Percentiles rank a stretch among this genome's conserved stretches.
phyloP scores from a whole-genome alignment of 2,329 filamentous ascomycete species.

The Cryphonectria japonica region DNA sequence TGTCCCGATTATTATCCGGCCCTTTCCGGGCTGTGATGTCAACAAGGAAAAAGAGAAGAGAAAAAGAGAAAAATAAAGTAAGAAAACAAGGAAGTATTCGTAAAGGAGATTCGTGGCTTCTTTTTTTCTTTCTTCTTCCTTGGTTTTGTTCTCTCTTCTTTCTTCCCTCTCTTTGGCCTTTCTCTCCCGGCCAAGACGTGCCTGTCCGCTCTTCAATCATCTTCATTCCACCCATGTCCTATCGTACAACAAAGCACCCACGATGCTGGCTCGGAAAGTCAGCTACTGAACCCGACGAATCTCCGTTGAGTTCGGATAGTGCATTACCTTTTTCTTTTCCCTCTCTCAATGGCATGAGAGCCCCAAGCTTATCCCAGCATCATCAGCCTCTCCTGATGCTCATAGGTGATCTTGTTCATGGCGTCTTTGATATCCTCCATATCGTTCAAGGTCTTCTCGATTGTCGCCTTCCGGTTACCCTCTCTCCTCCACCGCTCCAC shows the following conservation, averaged over 20 bases:
- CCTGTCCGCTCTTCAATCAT: background rate
- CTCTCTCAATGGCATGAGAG: background rate
- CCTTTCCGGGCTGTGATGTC: background rate
- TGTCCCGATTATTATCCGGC: background rate
- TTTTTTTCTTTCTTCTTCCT: background rate
- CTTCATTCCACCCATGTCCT: background rate
- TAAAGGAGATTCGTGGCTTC: background rate
- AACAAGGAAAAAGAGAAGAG: background rate
- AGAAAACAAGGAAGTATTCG: too few relatives aligned
- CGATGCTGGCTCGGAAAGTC: background rate
- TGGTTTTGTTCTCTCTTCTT: background rate
- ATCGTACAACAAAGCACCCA: slow-evolving; percentile 6
- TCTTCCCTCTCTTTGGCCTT: background rate
- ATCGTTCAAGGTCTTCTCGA: slow-evolving; percentile 71
- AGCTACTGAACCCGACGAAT: background rate
- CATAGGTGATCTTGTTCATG: slow-evolving; percentile 51
- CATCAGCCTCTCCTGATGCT: slow-evolving; percentile 45
- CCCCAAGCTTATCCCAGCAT: slow-evolving; percentile 41
- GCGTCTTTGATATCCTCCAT: slow-evolving; percentile 68
- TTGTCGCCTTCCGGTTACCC: slow-evolving; percentile 72
- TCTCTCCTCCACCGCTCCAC: slow-evolving; percentile 78
- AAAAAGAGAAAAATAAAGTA: too few relatives aligned
- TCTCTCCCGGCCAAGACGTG: background rate
- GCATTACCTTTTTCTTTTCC: slow-evolving; percentile 8
- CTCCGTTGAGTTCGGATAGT: background rate